Conservation (phyloP, 2,329 filamentous ascomycete species). For the Colletotrichum falcatum region DNA sequence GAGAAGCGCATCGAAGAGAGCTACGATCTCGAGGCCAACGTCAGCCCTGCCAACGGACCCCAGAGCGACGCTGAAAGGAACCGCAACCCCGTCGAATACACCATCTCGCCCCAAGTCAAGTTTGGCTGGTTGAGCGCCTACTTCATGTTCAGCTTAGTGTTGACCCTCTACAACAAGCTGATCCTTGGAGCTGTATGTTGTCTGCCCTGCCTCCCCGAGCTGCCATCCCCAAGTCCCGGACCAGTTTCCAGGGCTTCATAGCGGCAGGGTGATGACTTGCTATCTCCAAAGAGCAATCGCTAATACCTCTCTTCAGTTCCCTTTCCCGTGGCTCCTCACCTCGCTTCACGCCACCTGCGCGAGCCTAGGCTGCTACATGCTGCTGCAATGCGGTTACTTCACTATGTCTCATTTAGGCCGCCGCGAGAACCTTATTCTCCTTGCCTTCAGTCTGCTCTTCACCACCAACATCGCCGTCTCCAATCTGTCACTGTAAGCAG, state of each 20-base stretch:
- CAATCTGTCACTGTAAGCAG: slow-evolving; percentile 68
- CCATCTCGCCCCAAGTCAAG: slow-evolving; percentile 58
- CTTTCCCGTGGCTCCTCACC: slow-evolving; percentile 71
- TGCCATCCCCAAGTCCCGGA: not conserved
- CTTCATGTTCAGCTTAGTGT: slow-evolving; percentile 60
- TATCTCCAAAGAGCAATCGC: slow-evolving; percentile 1
- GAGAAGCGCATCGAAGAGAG: slow-evolving; percentile 41
- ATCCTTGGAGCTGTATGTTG: slow-evolving; percentile 62
- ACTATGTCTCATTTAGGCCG: slow-evolving; percentile 63
- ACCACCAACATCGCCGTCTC: slow-evolving; percentile 73
- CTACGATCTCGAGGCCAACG: slow-evolving; percentile 41
- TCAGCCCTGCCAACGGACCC: slow-evolving; percentile 28
- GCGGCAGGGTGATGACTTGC: not conserved
- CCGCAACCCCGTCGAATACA: slow-evolving; percentile 53
- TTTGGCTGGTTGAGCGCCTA: slow-evolving; percentile 64
- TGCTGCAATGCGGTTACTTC: slow-evolving; percentile 65
- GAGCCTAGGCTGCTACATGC: slow-evolving; percentile 65
- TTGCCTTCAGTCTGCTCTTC: slow-evolving; percentile 71
- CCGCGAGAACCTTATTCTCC: slow-evolving; percentile 66
- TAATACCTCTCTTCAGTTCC: slow-evolving; percentile 56
- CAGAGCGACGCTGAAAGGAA: slow-evolving; percentile 29
- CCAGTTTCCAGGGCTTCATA: not conserved
- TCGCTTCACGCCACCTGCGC: slow-evolving; percentile 69
- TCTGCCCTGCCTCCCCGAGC: not conserved
- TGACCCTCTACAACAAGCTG: slow-evolving; percentile 71